Base-by-base conservation (phyloP, 2,329 filamentous ascomycete species). In the Endocalyx cinctus region DNA sequence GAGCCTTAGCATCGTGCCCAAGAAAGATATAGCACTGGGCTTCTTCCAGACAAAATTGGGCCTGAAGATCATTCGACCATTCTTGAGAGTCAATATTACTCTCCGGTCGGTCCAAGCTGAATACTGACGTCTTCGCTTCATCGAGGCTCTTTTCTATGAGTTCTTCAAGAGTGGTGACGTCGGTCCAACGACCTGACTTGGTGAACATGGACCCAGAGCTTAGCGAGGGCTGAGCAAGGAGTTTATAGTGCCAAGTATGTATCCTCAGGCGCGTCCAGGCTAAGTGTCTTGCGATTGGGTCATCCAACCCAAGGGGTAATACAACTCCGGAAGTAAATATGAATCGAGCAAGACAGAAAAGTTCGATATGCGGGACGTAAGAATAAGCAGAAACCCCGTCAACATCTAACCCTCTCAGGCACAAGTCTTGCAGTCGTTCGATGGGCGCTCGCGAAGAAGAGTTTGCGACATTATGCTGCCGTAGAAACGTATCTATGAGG, bases 381-480 rank as follows among this genome's bases (percentile, higher is more conserved):
- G 82, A 77, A 59, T 97, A 98, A 0, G 85, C 83, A 1, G 85
- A 82, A 28, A 94, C 82, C 10, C 92, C 92, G 57, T 98, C 92
- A 1, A 87, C 71, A 16, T 82, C 77, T 7, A 97, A 69, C 12
- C 75, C 76, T 3, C 63, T 62, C n/a, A 94, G 66, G 32, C 88
- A 78, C n/a, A 46, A 27, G 4, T 32, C 40, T 25, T 51, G 48
- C 13, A 57, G 39, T 18, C 13, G 27, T n/a, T 40, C 37, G 25
- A 55, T 45, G 0, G 41, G 23, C 2, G 29, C 18, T 31, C 43
- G 30, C n/a, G 12, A 33, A 8, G 10, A 23, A 10, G 25, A 33
- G 15, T 29, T 27, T 3, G 28, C n/a, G 7, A 40, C 13, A 16
- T n/a, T 13, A 13, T 18, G 6, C 14, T 6, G 12, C 13, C 3